These are phyloP conservation scores for Rhizophora apiculata DNA, from an alignment of 345 rosid genomes.

Conservation along the genomic window DNA sequence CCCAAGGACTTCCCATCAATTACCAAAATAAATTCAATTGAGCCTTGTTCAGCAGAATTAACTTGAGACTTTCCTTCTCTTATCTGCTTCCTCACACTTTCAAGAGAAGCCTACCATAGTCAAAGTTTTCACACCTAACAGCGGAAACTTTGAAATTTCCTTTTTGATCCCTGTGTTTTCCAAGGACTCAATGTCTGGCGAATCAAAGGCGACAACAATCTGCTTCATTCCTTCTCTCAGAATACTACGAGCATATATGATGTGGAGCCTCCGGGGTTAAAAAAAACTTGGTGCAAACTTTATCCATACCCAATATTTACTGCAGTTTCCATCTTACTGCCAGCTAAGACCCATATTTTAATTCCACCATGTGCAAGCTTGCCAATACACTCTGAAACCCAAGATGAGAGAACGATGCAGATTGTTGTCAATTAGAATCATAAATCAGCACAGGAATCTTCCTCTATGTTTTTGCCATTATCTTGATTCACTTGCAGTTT, in stretches of 20 bases:
- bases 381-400: conserved; percentile 78
- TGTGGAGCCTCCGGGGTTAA: not conserved
- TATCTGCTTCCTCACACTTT: conserved; percentile 52
- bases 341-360: conserved; percentile 84
- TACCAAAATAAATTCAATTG: conserved; percentile 51
- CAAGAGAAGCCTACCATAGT: conserved; percentile 51
- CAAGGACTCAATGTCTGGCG: conserved; percentile 49
- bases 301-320: conserved; percentile 76
- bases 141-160: conserved; percentile 33
- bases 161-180: conserved; percentile 63
- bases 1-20: conserved; percentile 83
- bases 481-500: too few species aligned
- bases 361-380: conserved; percentile 77
- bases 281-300: conserved; percentile 5
- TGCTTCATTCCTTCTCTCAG: conserved; percentile 66
- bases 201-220: conserved; percentile 63
- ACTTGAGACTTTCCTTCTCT: conserved; percentile 35
- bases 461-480: too few species aligned
- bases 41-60: conserved; percentile 24
- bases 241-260: conserved; percentile 66
- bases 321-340: conserved; percentile 90
- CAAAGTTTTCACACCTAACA: conserved; percentile 17
- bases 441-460: too few species aligned
- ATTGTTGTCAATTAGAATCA: too few species aligned
- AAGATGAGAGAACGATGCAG: conserved; percentile 1